Evolutionary conservation across 805 yeast species (phyloP), one percentile per base, ranked within the genome.

Genomic region (Lipomyces sp.): DNA sequence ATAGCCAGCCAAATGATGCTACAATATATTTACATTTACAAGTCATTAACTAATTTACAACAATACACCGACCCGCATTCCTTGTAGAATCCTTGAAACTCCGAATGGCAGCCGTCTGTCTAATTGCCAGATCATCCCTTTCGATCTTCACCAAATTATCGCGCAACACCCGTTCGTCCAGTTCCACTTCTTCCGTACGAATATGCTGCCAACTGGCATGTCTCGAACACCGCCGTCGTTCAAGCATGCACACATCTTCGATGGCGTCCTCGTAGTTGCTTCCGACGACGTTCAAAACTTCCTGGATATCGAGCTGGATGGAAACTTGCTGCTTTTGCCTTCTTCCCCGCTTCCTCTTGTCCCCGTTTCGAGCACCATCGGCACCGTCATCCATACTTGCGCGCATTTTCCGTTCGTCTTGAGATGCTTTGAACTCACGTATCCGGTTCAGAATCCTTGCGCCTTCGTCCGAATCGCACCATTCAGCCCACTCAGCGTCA

Each of bases 201-300:
- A 70, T 69, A 18, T 34, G 30, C 53, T 72, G 73, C 75, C 75
- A 73, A 7, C 64, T 58, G 6, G 48, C 34, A 45, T 73, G 75
- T 32, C 63, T 45, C 48, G 35, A 33, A 59, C 75, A 73, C 51
- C 70, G 62, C 15, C 72, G 67, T 35, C 67, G 66, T 34, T 73
- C 75, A 5, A 42, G 24, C 48, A 48, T 29, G 62, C 75, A 73
- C 11, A 70, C 56, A 6, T 58, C 66, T 11, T 45, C 62, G 30
- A 55, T 45, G 13, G 51, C 66, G 57, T 62, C 64, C n/a, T 42
- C 53, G 34, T 24, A 39, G 10, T 11, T 35, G 35, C 13, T 18
- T 4, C 51, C 60, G 7, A 58, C 51, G 29, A 65, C 57, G 18
- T 30, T 60, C 35, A 53, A 29, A 30, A 64, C 45, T 34, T 66